Evolutionary conservation across 2,329 filamentous ascomycete genomes (phyloP).

Genomic region (Blumeriella jaapii): DNA sequence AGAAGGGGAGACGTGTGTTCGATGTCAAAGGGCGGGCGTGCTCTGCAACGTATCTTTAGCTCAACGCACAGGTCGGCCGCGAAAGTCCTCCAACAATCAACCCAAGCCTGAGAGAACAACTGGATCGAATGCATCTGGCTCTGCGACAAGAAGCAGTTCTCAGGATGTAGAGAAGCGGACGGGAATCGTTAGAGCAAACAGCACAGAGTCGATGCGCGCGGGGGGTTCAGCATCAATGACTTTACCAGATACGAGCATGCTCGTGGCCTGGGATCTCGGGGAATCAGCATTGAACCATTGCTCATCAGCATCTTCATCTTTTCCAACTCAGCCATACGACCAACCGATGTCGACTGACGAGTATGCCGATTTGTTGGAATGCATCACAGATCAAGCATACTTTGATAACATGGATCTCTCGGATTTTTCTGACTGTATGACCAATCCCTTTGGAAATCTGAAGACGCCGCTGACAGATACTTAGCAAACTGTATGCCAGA

Average conservation of each 20-base stretch:
- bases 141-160: constrained; percentile 1
- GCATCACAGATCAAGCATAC: constrained; percentile 10
- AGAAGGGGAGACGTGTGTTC: constrained; percentile 8
- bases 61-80: constrained; percentile 8
- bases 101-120: constrained; percentile 3
- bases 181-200: neutral
- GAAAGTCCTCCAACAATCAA: constrained; percentile 7
- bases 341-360: constrained; percentile 8
- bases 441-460: neutral
- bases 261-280: constrained; percentile 1
- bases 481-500: constrained; percentile 4
- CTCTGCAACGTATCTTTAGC: constrained; percentile 8
- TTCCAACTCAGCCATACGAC: constrained; percentile 2
- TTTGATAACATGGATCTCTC: constrained; percentile 9
- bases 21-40: constrained; percentile 7
- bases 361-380: constrained; percentile 9
- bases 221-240: constrained; percentile 3
- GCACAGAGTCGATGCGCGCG: constrained; percentile 1
- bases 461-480: neutral
- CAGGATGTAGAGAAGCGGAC: constrained; percentile 2
- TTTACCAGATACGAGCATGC: constrained; percentile 3
- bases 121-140: neutral
- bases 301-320: constrained; percentile 3
- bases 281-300: constrained; percentile 1
- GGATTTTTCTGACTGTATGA: constrained; percentile 9